Evolutionary conservation across 2,329 filamentous ascomycete species (phyloP).

Genomic region (Diaporthe amygdali): DNA sequence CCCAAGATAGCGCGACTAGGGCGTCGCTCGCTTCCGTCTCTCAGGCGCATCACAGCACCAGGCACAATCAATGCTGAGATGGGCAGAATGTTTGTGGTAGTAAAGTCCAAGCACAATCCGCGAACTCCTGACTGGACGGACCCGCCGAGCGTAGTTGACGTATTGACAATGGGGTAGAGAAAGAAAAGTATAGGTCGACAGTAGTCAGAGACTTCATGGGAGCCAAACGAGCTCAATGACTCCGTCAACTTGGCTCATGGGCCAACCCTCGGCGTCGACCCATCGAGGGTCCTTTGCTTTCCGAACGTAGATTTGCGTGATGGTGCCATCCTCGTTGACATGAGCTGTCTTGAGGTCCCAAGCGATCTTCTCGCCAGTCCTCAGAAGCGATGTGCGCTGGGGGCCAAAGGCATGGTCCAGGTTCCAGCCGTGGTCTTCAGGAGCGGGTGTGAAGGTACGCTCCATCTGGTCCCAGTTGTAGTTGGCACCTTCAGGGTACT

Average conservation of each 20-base stretch:
- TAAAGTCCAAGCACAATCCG: background rate
- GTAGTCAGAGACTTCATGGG: conserved; percentile 32
- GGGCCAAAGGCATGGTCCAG: conserved; percentile 37
- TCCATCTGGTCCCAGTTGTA: conserved; percentile 39
- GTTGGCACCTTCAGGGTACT: conserved; percentile 58
- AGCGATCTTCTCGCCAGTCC: conserved; percentile 38
- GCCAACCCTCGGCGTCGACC: conserved; percentile 49
- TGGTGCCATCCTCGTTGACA: conserved; percentile 52
- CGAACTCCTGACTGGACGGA: background rate
- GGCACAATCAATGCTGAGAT: background rate
- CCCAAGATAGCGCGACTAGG: background rate
- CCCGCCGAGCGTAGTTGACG: background rate
- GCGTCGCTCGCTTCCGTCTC: background rate
- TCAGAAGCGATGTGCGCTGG: conserved; percentile 34
- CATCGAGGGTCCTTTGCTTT: conserved; percentile 59
- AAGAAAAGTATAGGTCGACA: background rate
- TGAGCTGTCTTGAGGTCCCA: conserved; percentile 56
- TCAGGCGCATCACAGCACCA: background rate
- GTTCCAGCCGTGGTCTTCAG: conserved; percentile 38
- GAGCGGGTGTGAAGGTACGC: conserved; percentile 36
- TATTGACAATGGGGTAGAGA: background rate
- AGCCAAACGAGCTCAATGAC: conserved; percentile 64
- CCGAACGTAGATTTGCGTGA: conserved; percentile 59
- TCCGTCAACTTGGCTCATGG: conserved; percentile 60
- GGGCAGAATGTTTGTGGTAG: background rate